Evolutionary conservation across 768 basidiomycete genomes (phyloP).

Genomic region (Tylopilus vinaceipallidus): DNA sequence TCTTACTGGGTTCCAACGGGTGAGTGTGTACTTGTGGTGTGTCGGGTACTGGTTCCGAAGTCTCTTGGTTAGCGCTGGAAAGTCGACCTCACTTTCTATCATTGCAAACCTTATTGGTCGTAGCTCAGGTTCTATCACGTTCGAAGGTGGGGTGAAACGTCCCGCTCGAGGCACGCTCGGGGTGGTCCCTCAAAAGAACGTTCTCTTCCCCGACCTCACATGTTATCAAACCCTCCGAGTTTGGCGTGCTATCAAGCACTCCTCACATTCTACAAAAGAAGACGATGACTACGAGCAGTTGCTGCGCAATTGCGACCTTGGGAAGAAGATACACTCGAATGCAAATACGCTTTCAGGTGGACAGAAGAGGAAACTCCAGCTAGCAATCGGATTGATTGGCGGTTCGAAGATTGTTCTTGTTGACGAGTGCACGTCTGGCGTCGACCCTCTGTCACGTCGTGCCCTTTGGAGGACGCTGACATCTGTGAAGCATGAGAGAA

Average conservation of each 20-base stretch:
- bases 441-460: slow-evolving; percentile 77
- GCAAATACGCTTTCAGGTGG: slow-evolving; percentile 71
- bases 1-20: slow-evolving; percentile 75
- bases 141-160: slow-evolving; percentile 49
- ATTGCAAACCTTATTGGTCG: slow-evolving; percentile 60
- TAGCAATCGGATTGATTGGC: slow-evolving; percentile 78
- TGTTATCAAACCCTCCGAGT: slow-evolving; percentile 71
- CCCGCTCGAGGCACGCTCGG: slow-evolving; percentile 68
- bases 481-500: slow-evolving; percentile 60
- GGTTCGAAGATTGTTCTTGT: slow-evolving; percentile 69
- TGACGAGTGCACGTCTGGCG: slow-evolving; percentile 75
- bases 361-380: slow-evolving; percentile 79
- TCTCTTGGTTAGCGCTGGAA: slow-evolving; percentile 56
- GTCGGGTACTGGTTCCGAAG: background rate
- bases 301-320: slow-evolving; percentile 69
- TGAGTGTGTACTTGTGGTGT: slow-evolving; percentile 11
- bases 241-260: slow-evolving; percentile 72
- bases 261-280: slow-evolving; percentile 35
- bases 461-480: slow-evolving; percentile 76
- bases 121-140: slow-evolving; percentile 55
- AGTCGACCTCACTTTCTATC: slow-evolving; percentile 69
- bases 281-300: slow-evolving; percentile 64
- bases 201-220: slow-evolving; percentile 72
- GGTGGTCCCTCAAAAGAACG: slow-evolving; percentile 82
- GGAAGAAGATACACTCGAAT: slow-evolving; percentile 64